Evolutionary conservation across 371 early-diverging fungal species (phyloP), one percentile per base, ranked within the genome.

Genomic region (Mucor racemosus): DNA sequence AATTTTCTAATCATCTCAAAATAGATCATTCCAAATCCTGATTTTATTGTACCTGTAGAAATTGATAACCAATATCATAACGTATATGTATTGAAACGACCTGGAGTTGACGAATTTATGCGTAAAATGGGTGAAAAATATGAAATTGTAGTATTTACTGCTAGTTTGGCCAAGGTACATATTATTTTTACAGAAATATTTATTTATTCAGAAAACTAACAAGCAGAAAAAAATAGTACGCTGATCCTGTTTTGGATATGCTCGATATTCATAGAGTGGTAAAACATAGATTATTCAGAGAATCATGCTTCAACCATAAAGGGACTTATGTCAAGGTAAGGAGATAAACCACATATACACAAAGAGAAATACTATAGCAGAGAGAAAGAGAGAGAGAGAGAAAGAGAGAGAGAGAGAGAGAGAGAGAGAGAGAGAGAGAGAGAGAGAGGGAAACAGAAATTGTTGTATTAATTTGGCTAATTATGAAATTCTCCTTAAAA

Each of bases 141-240:
- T 76, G 98, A 98, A 73, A 84, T 97, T 58, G 96, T 98, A 5
- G 94, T 98, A 33, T 98, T 97, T 72, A 99, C 99, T 5, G 98
- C 99, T 6, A 91, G 92, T 81, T 79, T 97, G 62, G 88, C 96
- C 64, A 97, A 94, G 90, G 95, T 95, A 85, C 64, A 73, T 31
- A 7, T 13, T 7, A 9, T 26, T 38, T 38, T 38, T 38, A 38
- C 26, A 26, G 26, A 26, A 26, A 15, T 7, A 44, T 15, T 7
- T n/a, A n/a, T 44, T 44, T n/a, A 44, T 44, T 17, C 17, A 7
- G 21, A 50, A 11, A 21, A 11, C 50, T 50, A 50, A 50, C 21
- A n/a, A 15, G 4, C 7, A 33, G 41, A 44, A 31, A n/a, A 76
- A 60, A 76, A 54, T 80, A 95, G 93, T 99, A 99, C 73, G 99